These are phyloP conservation scores for Gautieria morchelliformis DNA, from an alignment of 768 basidiomycete species.

Conservation along the genomic window DNA sequence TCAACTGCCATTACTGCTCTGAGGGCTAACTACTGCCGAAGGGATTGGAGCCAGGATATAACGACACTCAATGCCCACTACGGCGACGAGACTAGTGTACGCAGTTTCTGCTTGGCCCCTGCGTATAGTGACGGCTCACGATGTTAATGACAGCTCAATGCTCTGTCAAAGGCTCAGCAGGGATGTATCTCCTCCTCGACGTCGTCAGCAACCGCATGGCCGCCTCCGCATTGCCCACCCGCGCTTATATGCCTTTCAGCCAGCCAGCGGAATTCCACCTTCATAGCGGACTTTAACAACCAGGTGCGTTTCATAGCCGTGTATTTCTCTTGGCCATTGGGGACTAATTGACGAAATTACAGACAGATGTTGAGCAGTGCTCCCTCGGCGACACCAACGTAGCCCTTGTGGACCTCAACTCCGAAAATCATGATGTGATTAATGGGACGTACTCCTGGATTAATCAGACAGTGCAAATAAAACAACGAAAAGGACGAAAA, in stretches of 20 bases:
- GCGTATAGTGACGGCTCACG: too few relatives aligned
- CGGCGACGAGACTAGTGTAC: slow-evolving; percentile 34
- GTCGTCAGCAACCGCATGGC: slow-evolving; percentile 57
- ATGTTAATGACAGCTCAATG: too few relatives aligned
- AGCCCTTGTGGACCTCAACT: too few relatives aligned
- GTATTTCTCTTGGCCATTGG: too few relatives aligned
- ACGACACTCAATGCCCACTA: slow-evolving; percentile 42
- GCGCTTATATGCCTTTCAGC: slow-evolving; percentile 23
- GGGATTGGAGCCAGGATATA: slow-evolving; percentile 45
- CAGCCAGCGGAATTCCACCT: slow-evolving; percentile 30
- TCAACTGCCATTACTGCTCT: not conserved
- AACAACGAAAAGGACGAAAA: too few relatives aligned
- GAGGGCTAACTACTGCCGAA: slow-evolving; percentile 5
- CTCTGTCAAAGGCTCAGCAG: slow-evolving; percentile 37
- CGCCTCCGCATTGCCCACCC: slow-evolving; percentile 18
- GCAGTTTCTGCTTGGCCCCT: too few relatives aligned
- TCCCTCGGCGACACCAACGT: too few relatives aligned
- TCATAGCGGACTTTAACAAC: slow-evolving; percentile 33
- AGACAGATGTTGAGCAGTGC: too few relatives aligned
- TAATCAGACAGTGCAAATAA: slow-evolving; percentile 30
- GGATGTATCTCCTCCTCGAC: slow-evolving; percentile 56
- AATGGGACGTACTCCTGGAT: slow-evolving; percentile 43
- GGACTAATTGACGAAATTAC: not conserved
- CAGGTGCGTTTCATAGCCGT: too few relatives aligned
- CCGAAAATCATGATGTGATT: too few relatives aligned